Evolutionary conservation across 371 early-diverging fungal genomes (phyloP), one percentile per base, ranked within the genome.

Genomic region (Haplosporangium sp.): DNA sequence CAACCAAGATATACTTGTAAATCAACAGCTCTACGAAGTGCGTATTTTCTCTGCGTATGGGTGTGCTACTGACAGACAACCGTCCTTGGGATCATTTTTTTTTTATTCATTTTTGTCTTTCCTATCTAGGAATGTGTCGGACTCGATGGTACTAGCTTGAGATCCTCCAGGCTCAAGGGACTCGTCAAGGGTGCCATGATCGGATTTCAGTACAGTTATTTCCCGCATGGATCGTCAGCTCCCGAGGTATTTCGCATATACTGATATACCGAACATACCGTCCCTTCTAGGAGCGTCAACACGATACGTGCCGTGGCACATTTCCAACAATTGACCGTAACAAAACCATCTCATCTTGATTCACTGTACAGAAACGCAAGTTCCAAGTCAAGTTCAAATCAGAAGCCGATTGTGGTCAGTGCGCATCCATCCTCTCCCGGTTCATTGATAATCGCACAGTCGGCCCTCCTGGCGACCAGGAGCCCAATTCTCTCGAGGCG

Each of bases 361-460:
- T 29, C 29, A 29, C 29, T 29, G 4, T 29, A 29, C 10, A 64
- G 55, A 16, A 37, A 0, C 59, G 54, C 41, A 76, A 67, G 41
- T 62, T 70, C 52, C 76, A 76, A 40, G 51, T 71, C 45, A 70
- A 66, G 37, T 76, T 76, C 48, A 38, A 29, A 38, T 47, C 63
- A 10, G 1, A 41, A 5, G 14, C 48, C 14, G 76, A 76, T 23
- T 54, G 76, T 59, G 55, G 54, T 45, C 67, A 47, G 29, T 70
- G 76, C 67, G 59, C 63, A 0, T 43, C 64, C 1, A 14, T 71
- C 12, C 50, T 76, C 2, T 20, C 23, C 7, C 58, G 40, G 5
- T 71, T 54, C 36, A 56, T 76, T 21, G 47, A 67, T 20, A 62
- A 69, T 37, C 67, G 61, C 12, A 21, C 63, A 2, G 21, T 62